phyloP scores from a whole-genome alignment of 352 stramenopile species.

The Globisporangium camurandrum region DNA sequence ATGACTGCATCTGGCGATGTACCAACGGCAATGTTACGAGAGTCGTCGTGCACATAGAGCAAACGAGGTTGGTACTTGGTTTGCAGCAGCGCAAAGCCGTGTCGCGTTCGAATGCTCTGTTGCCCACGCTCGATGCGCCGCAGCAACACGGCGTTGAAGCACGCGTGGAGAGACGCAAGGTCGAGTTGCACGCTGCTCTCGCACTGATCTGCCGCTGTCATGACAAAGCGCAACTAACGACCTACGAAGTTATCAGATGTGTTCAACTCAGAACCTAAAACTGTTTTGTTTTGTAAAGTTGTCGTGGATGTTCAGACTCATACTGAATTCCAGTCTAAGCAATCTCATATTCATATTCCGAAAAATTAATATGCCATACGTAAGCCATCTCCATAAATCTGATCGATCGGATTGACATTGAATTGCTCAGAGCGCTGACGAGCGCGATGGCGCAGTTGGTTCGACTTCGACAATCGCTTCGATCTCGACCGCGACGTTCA shows the following conservation, averaged over 20 bases:
- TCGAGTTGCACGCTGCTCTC: conserved; percentile 1
- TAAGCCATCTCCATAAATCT: too few relatives aligned
- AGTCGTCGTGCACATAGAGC: conserved; percentile 7
- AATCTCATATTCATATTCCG: too few relatives aligned
- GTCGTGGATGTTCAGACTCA: too few relatives aligned
- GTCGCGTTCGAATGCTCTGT: conserved; percentile 6
- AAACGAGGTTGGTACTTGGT: conserved; percentile 10
- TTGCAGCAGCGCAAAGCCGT: conserved; percentile 4
- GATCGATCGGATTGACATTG: too few relatives aligned
- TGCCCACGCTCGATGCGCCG: conserved; percentile 4
- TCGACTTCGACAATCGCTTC: conserved; percentile 92
- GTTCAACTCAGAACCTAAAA: background rate
- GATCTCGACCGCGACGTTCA: conserved; percentile 93
- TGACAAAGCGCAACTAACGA: too few relatives aligned
- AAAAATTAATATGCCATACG: background rate
- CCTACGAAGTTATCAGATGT: too few relatives aligned
- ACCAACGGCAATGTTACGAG: background rate
- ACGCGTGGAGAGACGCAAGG: conserved; percentile 7
- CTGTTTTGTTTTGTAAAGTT: too few relatives aligned
- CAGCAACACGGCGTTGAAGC: conserved; percentile 9
- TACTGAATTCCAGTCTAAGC: too few relatives aligned
- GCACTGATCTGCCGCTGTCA: too few relatives aligned
- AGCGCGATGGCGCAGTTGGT: conserved; percentile 12
- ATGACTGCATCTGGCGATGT: background rate
- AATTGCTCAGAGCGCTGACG: conserved; percentile 11